These are phyloP conservation scores for Penicillium sp. DNA, from an alignment of 2,329 filamentous ascomycete genomes.

Conservation along the genomic window DNA sequence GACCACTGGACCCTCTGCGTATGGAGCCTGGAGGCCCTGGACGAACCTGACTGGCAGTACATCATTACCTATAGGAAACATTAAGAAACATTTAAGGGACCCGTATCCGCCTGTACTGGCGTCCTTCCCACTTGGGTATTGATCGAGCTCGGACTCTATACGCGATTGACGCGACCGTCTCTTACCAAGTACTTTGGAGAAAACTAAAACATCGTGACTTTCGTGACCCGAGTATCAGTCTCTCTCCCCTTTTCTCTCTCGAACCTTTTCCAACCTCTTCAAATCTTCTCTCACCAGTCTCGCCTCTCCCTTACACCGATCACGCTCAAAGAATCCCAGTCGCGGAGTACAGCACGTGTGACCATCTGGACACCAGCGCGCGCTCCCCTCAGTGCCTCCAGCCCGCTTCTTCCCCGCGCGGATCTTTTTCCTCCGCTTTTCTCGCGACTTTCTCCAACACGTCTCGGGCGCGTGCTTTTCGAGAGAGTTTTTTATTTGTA, in stretches of 20 bases:
- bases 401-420: conserved; percentile 9
- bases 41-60: too few relatives aligned
- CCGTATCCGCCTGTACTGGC: too few relatives aligned
- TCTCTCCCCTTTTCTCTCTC: not conserved
- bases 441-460: conserved; percentile 2
- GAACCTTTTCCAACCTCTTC: too few relatives aligned
- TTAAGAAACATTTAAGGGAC: too few relatives aligned
- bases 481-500: too few relatives aligned
- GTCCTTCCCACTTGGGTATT: not conserved
- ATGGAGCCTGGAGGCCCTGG: too few relatives aligned
- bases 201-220: not conserved
- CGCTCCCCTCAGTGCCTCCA: conserved; percentile 4
- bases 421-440: conserved; percentile 1
- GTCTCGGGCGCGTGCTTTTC: not conserved
- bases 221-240: not conserved
- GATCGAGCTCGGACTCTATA: conserved; percentile 11
- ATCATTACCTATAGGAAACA: too few relatives aligned
- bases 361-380: not conserved
- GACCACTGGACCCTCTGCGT: too few relatives aligned
- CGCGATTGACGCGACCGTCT: conserved; percentile 24
- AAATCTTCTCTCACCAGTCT: too few relatives aligned
- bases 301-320: too few relatives aligned
- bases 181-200: conserved; percentile 2
- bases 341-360: too few relatives aligned
- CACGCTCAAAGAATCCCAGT: too few relatives aligned